Evolutionary conservation across 345 rosid genomes (phyloP).

Genomic region (Rhizophora mangle): DNA sequence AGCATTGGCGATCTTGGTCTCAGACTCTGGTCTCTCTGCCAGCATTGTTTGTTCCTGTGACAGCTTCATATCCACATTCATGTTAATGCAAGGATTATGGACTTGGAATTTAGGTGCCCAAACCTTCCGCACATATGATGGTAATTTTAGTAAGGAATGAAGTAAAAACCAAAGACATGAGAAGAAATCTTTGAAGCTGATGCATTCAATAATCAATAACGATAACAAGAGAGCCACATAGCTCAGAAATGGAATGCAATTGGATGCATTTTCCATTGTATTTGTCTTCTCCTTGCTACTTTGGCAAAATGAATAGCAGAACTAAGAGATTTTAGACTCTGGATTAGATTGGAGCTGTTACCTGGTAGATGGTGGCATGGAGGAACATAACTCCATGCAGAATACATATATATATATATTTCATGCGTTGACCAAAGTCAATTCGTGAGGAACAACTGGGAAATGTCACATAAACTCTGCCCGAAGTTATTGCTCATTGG

Average conservation of each 20-base stretch:
- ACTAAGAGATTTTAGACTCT: no score
- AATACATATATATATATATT: no score
- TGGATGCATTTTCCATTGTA: background rate
- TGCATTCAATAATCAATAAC: conserved; percentile 23
- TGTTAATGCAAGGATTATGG: background rate
- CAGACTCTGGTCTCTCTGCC: background rate
- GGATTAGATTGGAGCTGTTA: no score
- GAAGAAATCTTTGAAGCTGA: conserved; percentile 27
- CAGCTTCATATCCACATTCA: background rate
- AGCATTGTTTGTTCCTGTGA: background rate
- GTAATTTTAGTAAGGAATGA: conserved; percentile 4
- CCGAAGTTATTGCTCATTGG: no score
- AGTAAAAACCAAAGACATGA: conserved; percentile 22
- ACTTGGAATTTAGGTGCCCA: conserved; percentile 2
- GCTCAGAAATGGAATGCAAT: background rate
- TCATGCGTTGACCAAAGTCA: no score
- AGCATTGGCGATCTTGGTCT: no score
- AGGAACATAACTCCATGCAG: no score
- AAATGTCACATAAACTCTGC: no score
- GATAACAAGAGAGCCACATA: conserved; percentile 19
- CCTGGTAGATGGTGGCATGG: no score
- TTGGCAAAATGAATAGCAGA: no score
- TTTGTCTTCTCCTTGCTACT: conserved; percentile 6
- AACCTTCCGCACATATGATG: background rate
- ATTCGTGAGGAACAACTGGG: no score